These are phyloP conservation scores for Fusarium chuoi DNA, from an alignment of 2,329 filamentous ascomycete genomes.

Conservation along the genomic window DNA sequence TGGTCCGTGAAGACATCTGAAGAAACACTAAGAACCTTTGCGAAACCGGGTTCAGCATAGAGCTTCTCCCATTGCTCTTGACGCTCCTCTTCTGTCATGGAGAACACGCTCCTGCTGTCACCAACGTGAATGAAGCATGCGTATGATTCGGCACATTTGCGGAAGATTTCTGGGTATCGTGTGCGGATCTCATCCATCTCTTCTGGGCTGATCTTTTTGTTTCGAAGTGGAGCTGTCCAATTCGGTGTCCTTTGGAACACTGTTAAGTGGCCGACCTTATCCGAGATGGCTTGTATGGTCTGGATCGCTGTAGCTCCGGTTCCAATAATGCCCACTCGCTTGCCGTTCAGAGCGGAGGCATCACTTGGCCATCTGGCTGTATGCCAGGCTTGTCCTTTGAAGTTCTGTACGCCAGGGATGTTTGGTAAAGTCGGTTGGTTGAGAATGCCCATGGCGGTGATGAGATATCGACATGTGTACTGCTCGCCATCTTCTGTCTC, in stretches of 20 bases:
- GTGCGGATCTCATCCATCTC: constrained; percentile 37
- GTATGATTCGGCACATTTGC: constrained; percentile 32
- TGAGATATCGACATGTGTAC: constrained; percentile 15
- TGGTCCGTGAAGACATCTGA: constrained; percentile 22
- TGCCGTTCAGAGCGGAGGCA: constrained; percentile 2
- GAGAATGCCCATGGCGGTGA: constrained; percentile 33
- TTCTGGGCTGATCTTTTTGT: constrained; percentile 25
- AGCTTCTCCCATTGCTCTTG: constrained; percentile 25
- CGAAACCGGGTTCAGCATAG: constrained; percentile 18
- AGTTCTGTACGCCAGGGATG: constrained; percentile 12
- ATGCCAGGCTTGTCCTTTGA: constrained; percentile 30
- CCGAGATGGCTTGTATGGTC: constrained; percentile 32
- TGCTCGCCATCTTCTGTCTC: constrained; percentile 5
- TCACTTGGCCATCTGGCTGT: constrained; percentile 28
- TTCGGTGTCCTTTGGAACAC: constrained; percentile 38
- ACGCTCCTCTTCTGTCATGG: constrained; percentile 28
- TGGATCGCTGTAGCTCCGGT: constrained; percentile 33
- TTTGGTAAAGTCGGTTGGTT: constrained; percentile 21
- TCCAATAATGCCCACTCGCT: constrained; percentile 31
- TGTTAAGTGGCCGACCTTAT: constrained; percentile 18
- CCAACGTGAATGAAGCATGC: constrained; percentile 37
- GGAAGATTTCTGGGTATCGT: constrained; percentile 37
- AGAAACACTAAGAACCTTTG: constrained; percentile 28
- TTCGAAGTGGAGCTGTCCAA: constrained; percentile 39
- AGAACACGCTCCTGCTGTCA: constrained; percentile 28